phyloP scores from a whole-genome alignment of 2,329 filamentous ascomycete species.

The Byssochlamys sp. region DNA sequence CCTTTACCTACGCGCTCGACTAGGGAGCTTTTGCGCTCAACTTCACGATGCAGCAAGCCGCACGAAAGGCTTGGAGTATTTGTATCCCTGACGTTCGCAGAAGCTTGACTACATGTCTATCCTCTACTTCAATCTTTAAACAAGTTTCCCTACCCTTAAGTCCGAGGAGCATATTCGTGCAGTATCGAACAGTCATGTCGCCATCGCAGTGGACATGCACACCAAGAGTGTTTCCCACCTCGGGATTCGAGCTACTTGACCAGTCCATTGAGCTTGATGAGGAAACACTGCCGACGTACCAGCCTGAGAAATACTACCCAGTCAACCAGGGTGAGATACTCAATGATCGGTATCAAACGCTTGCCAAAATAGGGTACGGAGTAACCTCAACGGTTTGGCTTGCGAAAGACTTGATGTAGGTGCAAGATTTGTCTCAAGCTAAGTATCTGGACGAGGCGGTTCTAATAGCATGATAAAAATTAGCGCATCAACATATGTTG shows the following conservation, averaged over 20 bases:
- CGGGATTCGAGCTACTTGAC: not conserved
- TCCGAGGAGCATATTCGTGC: too few species aligned
- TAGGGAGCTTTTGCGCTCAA: too few species aligned
- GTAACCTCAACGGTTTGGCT: constrained; percentile 19
- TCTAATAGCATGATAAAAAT: not conserved
- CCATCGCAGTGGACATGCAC: not conserved
- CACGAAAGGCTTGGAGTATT: too few species aligned
- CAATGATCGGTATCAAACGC: constrained; percentile 14
- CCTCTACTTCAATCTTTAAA: too few species aligned
- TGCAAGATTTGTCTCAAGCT: not conserved
- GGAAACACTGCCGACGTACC: not conserved
- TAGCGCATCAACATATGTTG: constrained; percentile 6
- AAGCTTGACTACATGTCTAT: too few species aligned
- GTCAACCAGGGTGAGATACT: constrained; percentile 10
- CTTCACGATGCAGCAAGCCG: too few species aligned
- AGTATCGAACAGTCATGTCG: not conserved
- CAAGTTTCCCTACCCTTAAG: too few species aligned
- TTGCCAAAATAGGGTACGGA: constrained; percentile 20
- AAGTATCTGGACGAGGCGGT: not conserved
- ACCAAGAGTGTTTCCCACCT: not conserved
- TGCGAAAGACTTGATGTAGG: constrained; percentile 8
- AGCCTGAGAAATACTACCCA: constrained; percentile 12
- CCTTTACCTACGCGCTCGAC: too few species aligned
- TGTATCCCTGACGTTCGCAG: too few species aligned
- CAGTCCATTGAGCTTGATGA: not conserved